A percentile compares a stretch with the other conserved stretches of the same genome.
Conservation (phyloP, 441 rosid genomes). For the Biscutella laevigata region DNA sequence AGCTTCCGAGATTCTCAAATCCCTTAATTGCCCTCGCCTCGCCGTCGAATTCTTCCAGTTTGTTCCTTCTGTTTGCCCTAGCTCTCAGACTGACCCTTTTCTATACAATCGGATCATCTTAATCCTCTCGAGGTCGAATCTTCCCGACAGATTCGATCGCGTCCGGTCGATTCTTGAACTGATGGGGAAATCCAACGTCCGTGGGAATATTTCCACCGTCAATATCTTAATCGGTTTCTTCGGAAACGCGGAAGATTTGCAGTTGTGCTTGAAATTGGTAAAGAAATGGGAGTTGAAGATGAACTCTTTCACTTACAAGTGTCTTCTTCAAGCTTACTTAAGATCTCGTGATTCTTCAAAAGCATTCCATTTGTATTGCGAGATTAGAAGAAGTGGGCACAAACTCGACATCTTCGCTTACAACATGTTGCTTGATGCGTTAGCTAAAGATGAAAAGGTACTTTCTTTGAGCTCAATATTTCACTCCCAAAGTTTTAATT, state of each 20-base stretch:
- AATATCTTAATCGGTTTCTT: slow-evolving; percentile 69
- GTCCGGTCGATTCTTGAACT: slow-evolving; percentile 40
- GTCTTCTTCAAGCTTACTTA: slow-evolving; percentile 69
- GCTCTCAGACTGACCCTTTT: slow-evolving; percentile 48
- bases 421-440: slow-evolving; percentile 86
- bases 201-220: slow-evolving; percentile 70
- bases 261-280: slow-evolving; percentile 43
- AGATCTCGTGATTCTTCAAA: slow-evolving; percentile 49
- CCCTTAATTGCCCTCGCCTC: slow-evolving; percentile 61
- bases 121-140: slow-evolving; percentile 59
- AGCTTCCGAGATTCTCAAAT: slow-evolving; percentile 70
- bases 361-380: slow-evolving; percentile 51
- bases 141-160: slow-evolving; percentile 35
- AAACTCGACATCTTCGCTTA: slow-evolving; percentile 67
- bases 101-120: slow-evolving; percentile 62
- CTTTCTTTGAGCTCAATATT: not conserved
- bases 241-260: slow-evolving; percentile 45
- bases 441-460: slow-evolving; percentile 74
- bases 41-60: slow-evolving; percentile 56
- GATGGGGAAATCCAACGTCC: slow-evolving; percentile 46
- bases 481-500: too few relatives aligned
- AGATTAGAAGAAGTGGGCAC: slow-evolving; percentile 62
- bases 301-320: slow-evolving; percentile 75
- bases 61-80: slow-evolving; percentile 50
- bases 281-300: slow-evolving; percentile 69